Evolutionary conservation across 176 grass and related monocot genomes (phyloP).

Genomic region (Avena atlantica): DNA sequence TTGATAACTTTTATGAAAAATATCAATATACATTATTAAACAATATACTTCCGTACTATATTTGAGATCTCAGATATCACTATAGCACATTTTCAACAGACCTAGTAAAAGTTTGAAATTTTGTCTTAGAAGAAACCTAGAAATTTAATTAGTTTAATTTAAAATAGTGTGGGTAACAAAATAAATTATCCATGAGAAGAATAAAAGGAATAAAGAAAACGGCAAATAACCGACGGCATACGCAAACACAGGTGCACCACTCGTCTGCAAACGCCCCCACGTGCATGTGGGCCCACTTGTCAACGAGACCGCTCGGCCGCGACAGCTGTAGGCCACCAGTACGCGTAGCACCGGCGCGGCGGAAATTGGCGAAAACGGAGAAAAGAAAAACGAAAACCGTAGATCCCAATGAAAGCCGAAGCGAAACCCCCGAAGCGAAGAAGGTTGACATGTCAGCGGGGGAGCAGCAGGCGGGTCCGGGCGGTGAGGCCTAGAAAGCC

Average conservation of each 20-base stretch:
- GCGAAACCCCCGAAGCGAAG: constrained; percentile 24
- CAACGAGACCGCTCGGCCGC: rapidly evolving
- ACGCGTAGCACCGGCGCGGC: not conserved
- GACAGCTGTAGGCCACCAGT: not conserved
- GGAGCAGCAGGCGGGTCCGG: too few species aligned
- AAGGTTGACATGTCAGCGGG: constrained; percentile 52
- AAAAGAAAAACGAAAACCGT: constrained; percentile 1
- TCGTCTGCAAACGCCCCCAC: not conserved
- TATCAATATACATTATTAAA: too few species aligned
- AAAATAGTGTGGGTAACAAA: too few species aligned
- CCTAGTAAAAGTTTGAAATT: too few species aligned
- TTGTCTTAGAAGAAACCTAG: too few species aligned
- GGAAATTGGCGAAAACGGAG: not conserved
- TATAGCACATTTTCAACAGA: too few species aligned
- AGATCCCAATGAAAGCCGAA: constrained; percentile 41
- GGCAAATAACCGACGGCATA: not conserved
- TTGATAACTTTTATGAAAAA: too few species aligned
- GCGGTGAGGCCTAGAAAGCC: not conserved
- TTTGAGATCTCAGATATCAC: too few species aligned
- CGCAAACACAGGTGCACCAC: not conserved
- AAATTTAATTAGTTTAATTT: too few species aligned
- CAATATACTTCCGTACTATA: too few species aligned
- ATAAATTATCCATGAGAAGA: too few species aligned
- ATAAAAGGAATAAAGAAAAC: too few species aligned
- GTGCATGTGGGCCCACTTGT: not conserved